Conservation (phyloP, 768 basidiomycete species). For the Agaricus sinodeliciosus region DNA sequence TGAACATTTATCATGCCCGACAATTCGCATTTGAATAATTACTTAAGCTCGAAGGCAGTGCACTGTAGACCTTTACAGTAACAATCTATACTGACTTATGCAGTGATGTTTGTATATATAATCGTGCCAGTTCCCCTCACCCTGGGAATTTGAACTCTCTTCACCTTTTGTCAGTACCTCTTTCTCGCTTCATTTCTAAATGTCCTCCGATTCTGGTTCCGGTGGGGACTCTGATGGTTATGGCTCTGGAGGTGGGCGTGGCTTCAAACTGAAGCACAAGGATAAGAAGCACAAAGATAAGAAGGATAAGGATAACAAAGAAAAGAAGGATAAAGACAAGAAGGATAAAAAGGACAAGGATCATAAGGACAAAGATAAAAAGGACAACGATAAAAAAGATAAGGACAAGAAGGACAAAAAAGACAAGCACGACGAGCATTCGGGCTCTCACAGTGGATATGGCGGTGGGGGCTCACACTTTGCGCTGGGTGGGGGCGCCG, state of each 20-base stretch:
- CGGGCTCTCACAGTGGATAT: neutral
- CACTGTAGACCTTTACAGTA: neutral
- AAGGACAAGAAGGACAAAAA: conserved; percentile 16
- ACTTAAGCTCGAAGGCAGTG: neutral
- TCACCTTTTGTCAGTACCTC: neutral
- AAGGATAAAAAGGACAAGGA: conserved; percentile 22
- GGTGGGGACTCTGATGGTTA: neutral
- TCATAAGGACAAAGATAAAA: conserved; percentile 20
- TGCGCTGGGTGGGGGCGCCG: conserved; percentile 1
- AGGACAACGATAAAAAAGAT: conserved; percentile 16
- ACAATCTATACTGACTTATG: neutral
- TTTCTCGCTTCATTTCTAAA: neutral
- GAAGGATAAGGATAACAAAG: conserved; percentile 9
- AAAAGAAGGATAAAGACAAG: conserved; percentile 16
- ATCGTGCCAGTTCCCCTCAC: neutral
- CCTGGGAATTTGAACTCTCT: neutral
- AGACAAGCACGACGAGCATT: conserved; percentile 6
- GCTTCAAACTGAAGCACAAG: neutral
- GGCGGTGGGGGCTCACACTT: neutral
- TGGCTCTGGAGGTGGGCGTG: neutral
- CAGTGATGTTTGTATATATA: neutral
- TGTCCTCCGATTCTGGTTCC: conserved; percentile 6
- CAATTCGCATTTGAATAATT: no score
- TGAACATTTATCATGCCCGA: neutral
- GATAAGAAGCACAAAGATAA: conserved; percentile 9